Base-by-base conservation (phyloP, 345 rosid species). In the Salix caprea region DNA sequence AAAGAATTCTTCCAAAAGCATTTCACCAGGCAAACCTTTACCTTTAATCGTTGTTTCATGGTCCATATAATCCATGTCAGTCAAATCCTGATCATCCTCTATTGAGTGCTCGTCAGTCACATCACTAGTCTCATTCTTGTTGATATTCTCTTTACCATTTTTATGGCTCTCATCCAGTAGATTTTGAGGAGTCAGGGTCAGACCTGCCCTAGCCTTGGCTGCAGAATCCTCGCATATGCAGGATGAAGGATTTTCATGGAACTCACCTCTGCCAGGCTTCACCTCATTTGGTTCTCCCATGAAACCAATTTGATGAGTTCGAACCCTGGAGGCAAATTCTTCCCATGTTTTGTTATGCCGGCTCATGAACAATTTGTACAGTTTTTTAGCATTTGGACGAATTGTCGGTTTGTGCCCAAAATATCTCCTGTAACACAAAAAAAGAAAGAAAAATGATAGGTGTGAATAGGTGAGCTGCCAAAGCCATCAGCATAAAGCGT, bases 401-500 rank as follows among this genome's bases (percentile, higher is more conserved):
- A 92, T 87, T 26, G 97, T 94, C 67, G 92, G 91, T 77, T 91
- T 92, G 88, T 94, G 98, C 78, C 98, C 95, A 68, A 89, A 81
- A 90, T 92, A 94, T 86, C 95, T 89, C 90, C 98, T 94, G 88
- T 75, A 72, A 78, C 46, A 26, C 6, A 65, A 15, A 72, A 54
- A 65, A 5, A 36, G 1, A 36, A 6, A 36, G 37, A 37, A 67
- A 67, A 2, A 58, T 4, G 7, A 24, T 18, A 24, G n/a, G 4
- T 24, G 1, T 7, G 50, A n/a, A 50, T 21, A 76, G 21, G 46
- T 19, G 74, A 6, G 65, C 15, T 68, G 58, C 15, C n/a, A 32
- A 58, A 32, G 64, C 62, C 16, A 7, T 48, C 30, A 19, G 48
- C 54, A 67, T 34, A 19, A 10, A 65, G 40, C 70, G n/a, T 21